Conservation (phyloP, 495 filamentous ascomycete genomes). For the Penicillium nucicola region DNA sequence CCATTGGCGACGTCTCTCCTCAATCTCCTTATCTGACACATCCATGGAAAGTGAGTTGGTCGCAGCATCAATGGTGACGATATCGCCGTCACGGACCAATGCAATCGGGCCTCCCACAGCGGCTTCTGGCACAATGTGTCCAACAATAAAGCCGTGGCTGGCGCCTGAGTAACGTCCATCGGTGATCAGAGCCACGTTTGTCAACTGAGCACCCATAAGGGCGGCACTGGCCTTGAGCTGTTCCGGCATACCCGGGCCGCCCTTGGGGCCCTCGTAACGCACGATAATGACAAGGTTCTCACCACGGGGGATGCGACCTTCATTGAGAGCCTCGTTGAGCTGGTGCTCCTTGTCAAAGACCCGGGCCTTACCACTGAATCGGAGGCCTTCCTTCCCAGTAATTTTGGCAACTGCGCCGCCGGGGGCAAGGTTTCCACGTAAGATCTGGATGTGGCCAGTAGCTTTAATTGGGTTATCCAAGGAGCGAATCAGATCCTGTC, state of each 20-base stretch:
- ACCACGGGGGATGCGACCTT: slow-evolving; percentile 66
- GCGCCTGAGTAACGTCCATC: slow-evolving; percentile 92
- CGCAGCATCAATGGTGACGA: slow-evolving; percentile 82
- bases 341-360: slow-evolving; percentile 90
- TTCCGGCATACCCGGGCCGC: slow-evolving; percentile 98
- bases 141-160: slow-evolving; percentile 92
- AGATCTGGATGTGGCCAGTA: slow-evolving; percentile 85
- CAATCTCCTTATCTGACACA: slow-evolving; percentile 71
- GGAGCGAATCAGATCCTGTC: slow-evolving; percentile 82
- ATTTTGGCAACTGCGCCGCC: slow-evolving; percentile 96
- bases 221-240: slow-evolving; percentile 85
- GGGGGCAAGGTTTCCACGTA: slow-evolving; percentile 87
- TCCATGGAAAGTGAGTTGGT: slow-evolving; percentile 73
- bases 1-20: slow-evolving; percentile 66
- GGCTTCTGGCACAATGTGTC: slow-evolving; percentile 92
- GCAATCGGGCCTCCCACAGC: slow-evolving; percentile 79
- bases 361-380: slow-evolving; percentile 75
- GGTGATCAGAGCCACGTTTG: slow-evolving; percentile 87
- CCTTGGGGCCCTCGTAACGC: slow-evolving; percentile 92
- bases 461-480: slow-evolving; percentile 81
- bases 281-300: slow-evolving; percentile 92
- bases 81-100: slow-evolving; percentile 75
- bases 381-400: slow-evolving; percentile 88
- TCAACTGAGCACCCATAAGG: slow-evolving; percentile 88
- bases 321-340: slow-evolving; percentile 71